Conservation (phyloP, 305 asterid species). For the Solanum hybrid region DNA sequence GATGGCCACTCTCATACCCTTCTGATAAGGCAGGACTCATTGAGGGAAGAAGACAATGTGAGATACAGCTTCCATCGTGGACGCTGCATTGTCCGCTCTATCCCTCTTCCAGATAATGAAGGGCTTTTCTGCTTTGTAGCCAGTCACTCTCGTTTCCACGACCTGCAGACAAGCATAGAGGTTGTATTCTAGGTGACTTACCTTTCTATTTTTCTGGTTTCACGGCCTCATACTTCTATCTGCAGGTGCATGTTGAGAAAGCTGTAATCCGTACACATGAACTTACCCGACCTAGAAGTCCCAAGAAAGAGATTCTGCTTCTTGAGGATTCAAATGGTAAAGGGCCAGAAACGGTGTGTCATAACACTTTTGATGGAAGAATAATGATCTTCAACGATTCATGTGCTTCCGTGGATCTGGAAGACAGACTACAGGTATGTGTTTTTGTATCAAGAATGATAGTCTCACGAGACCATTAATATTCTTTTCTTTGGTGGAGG, state of each 20-base stretch:
- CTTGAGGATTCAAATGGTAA: constrained; percentile 7
- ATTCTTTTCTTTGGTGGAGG: not conserved
- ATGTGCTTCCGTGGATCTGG: constrained; percentile 5
- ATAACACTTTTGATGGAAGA: constrained; percentile 2
- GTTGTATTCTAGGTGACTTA: constrained; percentile 19
- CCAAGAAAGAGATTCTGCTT: not conserved
- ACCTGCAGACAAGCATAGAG: constrained; percentile 37
- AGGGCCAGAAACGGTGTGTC: constrained; percentile 12
- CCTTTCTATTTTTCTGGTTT: not conserved
- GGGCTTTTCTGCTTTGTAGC: constrained; percentile 44
- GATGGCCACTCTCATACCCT: constrained; percentile 46
- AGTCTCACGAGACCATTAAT: not conserved
- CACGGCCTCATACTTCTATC: not conserved
- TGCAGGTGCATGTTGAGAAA: constrained; percentile 41
- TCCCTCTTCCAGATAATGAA: constrained; percentile 39
- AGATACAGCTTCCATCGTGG: constrained; percentile 42
- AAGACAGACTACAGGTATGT: not conserved
- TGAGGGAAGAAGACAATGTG: constrained; percentile 33
- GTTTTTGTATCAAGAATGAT: not conserved
- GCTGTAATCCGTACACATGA: not conserved
- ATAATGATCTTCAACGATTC: not conserved
- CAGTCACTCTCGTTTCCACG: constrained; percentile 44
- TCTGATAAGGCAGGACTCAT: constrained; percentile 24
- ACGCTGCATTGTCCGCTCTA: constrained; percentile 38
- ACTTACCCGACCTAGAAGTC: not conserved